Conservation (phyloP, 2,329 filamentous ascomycete species). For the Pseudocercospora fijiensis region DNA sequence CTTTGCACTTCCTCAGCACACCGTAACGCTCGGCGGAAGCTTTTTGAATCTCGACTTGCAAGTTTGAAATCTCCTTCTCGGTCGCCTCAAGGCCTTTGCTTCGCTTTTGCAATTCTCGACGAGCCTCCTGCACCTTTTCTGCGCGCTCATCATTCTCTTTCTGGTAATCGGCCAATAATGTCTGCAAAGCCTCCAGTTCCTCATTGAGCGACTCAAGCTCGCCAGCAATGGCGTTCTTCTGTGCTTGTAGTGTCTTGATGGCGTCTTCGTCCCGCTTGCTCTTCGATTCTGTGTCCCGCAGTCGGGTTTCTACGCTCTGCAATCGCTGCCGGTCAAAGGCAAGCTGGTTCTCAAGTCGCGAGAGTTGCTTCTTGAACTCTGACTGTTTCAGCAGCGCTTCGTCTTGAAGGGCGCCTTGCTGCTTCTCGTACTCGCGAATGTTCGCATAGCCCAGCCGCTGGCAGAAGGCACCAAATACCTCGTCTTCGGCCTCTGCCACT, state of each 20-base stretch:
- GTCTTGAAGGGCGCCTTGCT: constrained; percentile 88
- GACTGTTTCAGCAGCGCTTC: constrained; percentile 83
- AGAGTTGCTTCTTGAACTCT: constrained; percentile 78
- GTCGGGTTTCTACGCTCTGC: constrained; percentile 65
- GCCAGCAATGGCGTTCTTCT: constrained; percentile 73
- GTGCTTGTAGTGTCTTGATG: constrained; percentile 66
- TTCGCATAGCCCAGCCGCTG: constrained; percentile 79
- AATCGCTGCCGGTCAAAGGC: constrained; percentile 69
- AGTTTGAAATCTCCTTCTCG: constrained; percentile 69
- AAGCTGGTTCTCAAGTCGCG: constrained; percentile 60
- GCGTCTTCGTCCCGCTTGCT: constrained; percentile 66
- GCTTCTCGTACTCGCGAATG: constrained; percentile 89
- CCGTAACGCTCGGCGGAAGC: constrained; percentile 81
- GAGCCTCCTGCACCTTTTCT: constrained; percentile 74
- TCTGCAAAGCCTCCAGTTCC: constrained; percentile 72
- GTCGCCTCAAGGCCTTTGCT: constrained; percentile 77
- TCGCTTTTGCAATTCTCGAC: constrained; percentile 76
- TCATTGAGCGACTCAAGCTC: constrained; percentile 70
- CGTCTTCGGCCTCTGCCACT: constrained; percentile 80
- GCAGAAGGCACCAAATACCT: constrained; percentile 84
- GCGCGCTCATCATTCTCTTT: constrained; percentile 66
- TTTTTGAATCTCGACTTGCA: constrained; percentile 85
- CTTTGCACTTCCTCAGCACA: constrained; percentile 81
- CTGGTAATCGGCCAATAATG: constrained; percentile 68
- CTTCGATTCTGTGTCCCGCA: constrained; percentile 66